Base-by-base conservation (phyloP, 129 eudicot species). In the Flaveria ramosissima region DNA sequence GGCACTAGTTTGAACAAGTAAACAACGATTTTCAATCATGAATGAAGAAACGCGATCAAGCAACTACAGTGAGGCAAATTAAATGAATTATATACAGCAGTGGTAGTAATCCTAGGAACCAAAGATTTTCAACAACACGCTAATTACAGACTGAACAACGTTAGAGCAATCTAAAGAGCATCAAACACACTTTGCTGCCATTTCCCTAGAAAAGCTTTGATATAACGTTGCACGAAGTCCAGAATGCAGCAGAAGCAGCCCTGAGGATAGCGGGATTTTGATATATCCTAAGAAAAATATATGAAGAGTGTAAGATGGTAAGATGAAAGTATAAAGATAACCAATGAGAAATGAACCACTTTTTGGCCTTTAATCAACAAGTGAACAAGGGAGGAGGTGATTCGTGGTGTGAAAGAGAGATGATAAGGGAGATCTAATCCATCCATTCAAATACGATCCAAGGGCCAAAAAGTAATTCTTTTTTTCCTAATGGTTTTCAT, bases 241-340 rank as follows among this genome's bases (percentile, higher is more conserved):
- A 91, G 88, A 95, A 95, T 23, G 99, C 99, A n/a, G 99, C 84
- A 27, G 99, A 87, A 74, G 99, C 99, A 15, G 86, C 99, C 77
- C 84, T 82, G 2, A 95, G 85, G 45, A 95, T 86, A 7, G 96
- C 99, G 0, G 99, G 99, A 75, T 95, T 95, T 85, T 91, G 99
- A 81, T 95, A 95, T 20, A 95, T 88, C 87, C 99, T 95, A 88
- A 52, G 14, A 53, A 48, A 16, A 16, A 41, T 66, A 66, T 9
- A 39, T 41, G 16, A 64, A 32, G 17, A n/a, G 20, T 11, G 3
- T 26, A 61, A 61, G 42, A 60, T 60, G 67, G 8, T 39, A 60
- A 60, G 36, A 0, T 4, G 66, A 32, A 13, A 3, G 19, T 13
- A 26, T 0, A 27, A 62, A 5, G 16, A 62, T 62, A n/a, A n/a